Base-by-base conservation (phyloP, 2,329 filamentous ascomycete genomes). In the Colletotrichum limetticola region DNA sequence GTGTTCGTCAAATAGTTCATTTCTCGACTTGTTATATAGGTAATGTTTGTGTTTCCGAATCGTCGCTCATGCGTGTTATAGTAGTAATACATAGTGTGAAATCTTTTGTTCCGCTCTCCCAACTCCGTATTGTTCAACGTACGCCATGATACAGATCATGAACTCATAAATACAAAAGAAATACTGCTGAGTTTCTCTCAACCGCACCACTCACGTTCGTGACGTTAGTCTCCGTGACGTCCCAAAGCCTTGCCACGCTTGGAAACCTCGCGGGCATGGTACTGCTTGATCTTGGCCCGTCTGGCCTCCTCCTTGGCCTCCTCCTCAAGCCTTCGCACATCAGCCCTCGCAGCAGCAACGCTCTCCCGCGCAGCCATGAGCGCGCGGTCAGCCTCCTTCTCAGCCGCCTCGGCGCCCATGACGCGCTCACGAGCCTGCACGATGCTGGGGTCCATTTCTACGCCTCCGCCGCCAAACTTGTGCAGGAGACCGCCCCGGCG, bases 191-290 rank as follows among this genome's bases (percentile, higher is more conserved):
- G 14, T 14, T 5, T 16, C 6, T 2, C 11, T 19, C 9, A 26
- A 9, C 35, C 37, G 14, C 37, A 60, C 9, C 3, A 19, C 4
- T 32, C 16, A n/a, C 11, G 4, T 30, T n/a, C 4, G 7, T 19
- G 7, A 14, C 7, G 28, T 72, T 63, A 74, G n/a, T 72, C 71
- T 26, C 71, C 71, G 32, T 74, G 71, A 42, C 91, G 89, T 68
- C 92, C 91, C 71, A 93, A 87, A n/a, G 88, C 87, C 81, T 91
- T 91, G n/a, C 90, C 91, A 65, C 91, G 86, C 89, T 92, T 93
- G 6, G 89, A 91, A 35, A 93, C 87, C 77, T 90, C 88, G 76
- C 85, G 87, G 1, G 91, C 92, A 78, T 93, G 89, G 65, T 86
- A 85, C 81, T 92, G 87, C 87, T 94, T 93, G 64, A 93, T 89